Evolutionary conservation across 257 asterid species (phyloP).

Genomic region (Salvia miltiorrhiza): DNA sequence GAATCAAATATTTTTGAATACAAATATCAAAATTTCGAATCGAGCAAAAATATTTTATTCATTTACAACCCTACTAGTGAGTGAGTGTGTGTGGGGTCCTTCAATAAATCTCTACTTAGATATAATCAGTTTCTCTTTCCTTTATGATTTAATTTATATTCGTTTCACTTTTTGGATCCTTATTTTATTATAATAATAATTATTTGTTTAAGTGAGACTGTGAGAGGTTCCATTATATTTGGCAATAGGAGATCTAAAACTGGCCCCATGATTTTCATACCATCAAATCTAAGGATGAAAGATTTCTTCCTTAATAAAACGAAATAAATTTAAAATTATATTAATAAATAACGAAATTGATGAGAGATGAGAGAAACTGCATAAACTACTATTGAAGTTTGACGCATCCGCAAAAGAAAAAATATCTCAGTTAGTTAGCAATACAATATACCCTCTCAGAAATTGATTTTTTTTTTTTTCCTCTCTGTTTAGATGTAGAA

Average conservation of each 20-base stretch:
- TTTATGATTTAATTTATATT: neutral
- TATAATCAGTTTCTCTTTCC: neutral
- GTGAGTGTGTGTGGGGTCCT: neutral
- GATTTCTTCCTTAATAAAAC: neutral
- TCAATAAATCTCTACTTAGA: neutral
- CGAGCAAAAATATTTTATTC: too few species aligned
- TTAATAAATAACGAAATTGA: neutral
- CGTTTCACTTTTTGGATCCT: neutral
- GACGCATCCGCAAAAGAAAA: neutral
- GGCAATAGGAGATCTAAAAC: neutral
- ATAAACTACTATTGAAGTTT: neutral
- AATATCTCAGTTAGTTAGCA: neutral
- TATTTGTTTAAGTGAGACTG: neutral
- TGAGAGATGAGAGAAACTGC: neutral
- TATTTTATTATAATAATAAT: neutral
- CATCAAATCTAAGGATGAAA: neutral
- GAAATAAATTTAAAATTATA: neutral
- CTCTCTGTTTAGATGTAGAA: too few species aligned
- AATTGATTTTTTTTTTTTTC: too few species aligned
- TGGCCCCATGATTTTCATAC: neutral
- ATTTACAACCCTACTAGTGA: too few species aligned
- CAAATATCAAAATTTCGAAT: too few species aligned
- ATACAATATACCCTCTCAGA: neutral
- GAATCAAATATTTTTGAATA: too few species aligned
- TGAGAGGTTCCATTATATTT: neutral